Base-by-base conservation (phyloP, 192 early-diverging fungal genomes). In the Gigaspora rosea region DNA sequence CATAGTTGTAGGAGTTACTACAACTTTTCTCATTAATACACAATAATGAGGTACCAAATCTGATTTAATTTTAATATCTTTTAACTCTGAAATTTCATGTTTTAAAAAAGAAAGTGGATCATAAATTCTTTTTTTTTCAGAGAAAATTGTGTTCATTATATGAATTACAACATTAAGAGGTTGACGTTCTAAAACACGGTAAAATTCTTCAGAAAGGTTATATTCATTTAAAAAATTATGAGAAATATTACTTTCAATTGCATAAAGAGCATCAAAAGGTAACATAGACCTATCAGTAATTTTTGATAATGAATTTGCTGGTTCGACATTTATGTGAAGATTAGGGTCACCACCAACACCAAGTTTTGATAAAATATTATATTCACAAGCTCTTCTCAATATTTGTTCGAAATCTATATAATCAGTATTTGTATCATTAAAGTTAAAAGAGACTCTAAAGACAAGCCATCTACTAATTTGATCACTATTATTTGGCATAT, bases 1-100 rank as follows among this genome's bases (percentile, higher is more conserved):
- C 15, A 92, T 78, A 3, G 82, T 83, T 1, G 91, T 90, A 0
- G 93, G 93, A 0, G 93, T 93, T 9, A 94, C 80, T 16, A 91
- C 75, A 1, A 89, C 73, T 71, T 89, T 90, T 1, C 87, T 78
- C 8, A 91, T 78, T 22, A 82, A 51, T 9, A 86, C 83, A 41
- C 85, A 86, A 63, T 89, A 81, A 6, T 75, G 56, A 7, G 89
- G 86, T 1, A 85, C 69, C 3, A 6, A 7, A 70, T 83, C 0
- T 78, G 61, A 0, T 77, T 73, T 1, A 76, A 77, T 7, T 50
- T 52, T 1, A 78, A 62, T 0, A 9, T 61, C 68, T 7, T 69
- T 47, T 18, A 79, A 63, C 27, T 77, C 80, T 6, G 32, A 8
- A 33, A 71, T 77, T 12, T 82, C 81, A 9, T 35, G 35, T 3